Base-by-base conservation (phyloP, 306 rosid genomes). In the Ammopiptanthus mongolicus region DNA sequence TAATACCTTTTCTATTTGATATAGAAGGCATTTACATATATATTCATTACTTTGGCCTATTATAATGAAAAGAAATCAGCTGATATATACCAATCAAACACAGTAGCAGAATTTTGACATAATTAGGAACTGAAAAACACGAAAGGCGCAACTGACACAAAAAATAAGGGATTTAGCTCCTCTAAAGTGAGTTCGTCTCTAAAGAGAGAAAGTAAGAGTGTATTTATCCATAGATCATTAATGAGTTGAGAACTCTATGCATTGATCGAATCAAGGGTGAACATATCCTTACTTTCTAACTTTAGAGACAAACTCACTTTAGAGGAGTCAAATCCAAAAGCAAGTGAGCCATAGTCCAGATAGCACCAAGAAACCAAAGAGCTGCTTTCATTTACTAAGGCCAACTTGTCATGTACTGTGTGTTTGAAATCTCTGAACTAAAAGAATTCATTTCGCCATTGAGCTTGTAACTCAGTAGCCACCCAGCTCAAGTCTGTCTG, bases 331-430 rank as follows among this genome's bases (percentile, higher is more conserved):
- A n/a, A n/a, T n/a, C n/a, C n/a, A n/a, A 33, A 80, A 73, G 23
- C 50, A 53, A 34, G 48, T 19, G 48, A 39, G 57, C 37, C 56
- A 44, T 25, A 72, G 51, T 75, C 79, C 76, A 44, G 70, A 44
- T 23, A 65, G 67, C 57, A 75, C 55, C 21, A 39, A 23, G 52
- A 70, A 66, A 60, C 64, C 5, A 50, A 73, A 75, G n/a, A 67
- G 69, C 14, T 34, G 8, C 7, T 18, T 57, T 69, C 48, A 48
- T 60, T 37, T 12, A 36, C 76, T 48, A 34, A 37, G 29, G 63
- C 48, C 19, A 15, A 11, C 36, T 39, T 23, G 53, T 39, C 73
- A 64, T 75, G 53, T 39, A 65, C 53, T 2, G n/a, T 13, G 37
- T 10, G 18, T 31, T 63, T 6, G 41, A 19, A 36, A 44, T 74